Percentiles rank a stretch among this genome's conserved stretches.
Conservation (phyloP, 768 basidiomycete genomes). For the Omphalotus guepiniiformis region DNA sequence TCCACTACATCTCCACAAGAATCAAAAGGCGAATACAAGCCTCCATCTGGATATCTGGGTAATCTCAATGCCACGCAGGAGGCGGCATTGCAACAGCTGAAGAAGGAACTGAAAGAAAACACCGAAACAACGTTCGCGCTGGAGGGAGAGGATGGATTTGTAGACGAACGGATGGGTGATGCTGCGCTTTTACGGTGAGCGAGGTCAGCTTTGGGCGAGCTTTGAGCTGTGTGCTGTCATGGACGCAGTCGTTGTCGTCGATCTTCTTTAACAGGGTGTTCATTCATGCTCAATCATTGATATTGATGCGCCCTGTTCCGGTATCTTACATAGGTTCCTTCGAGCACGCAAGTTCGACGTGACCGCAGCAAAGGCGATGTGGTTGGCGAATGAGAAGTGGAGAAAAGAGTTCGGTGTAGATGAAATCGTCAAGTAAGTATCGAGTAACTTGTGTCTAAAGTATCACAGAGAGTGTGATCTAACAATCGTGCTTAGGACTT, state of each 20-base stretch:
- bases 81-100: slow-evolving; percentile 64
- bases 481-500: slow-evolving; percentile 47
- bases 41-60: slow-evolving; percentile 68
- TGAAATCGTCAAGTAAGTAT: slow-evolving; percentile 58
- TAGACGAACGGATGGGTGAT: slow-evolving; percentile 66
- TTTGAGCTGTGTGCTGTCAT: too few species aligned
- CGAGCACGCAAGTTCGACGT: slow-evolving; percentile 92
- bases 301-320: too few species aligned
- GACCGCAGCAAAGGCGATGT: slow-evolving; percentile 75
- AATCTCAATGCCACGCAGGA: slow-evolving; percentile 64
- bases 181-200: slow-evolving; percentile 62
- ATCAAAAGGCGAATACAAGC: slow-evolving; percentile 41
- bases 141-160: slow-evolving; percentile 52
- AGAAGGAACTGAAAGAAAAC: slow-evolving; percentile 45
- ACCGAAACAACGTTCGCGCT: not conserved
- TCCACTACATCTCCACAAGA: too few species aligned
- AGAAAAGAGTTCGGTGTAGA: slow-evolving; percentile 79
- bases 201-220: too few species aligned
- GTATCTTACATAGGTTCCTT: too few species aligned
- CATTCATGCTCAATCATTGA: too few species aligned
- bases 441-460: not conserved
- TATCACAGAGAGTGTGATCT: not conserved
- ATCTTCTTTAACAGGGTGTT: too few species aligned
- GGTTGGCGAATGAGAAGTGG: slow-evolving; percentile 81
- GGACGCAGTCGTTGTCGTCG: too few species aligned